A percentile compares a stretch with the other conserved stretches of the same genome.
Evolutionary conservation across 2,329 filamentous ascomycete species (phyloP).

Genomic region (Epichloe scottii): DNA sequence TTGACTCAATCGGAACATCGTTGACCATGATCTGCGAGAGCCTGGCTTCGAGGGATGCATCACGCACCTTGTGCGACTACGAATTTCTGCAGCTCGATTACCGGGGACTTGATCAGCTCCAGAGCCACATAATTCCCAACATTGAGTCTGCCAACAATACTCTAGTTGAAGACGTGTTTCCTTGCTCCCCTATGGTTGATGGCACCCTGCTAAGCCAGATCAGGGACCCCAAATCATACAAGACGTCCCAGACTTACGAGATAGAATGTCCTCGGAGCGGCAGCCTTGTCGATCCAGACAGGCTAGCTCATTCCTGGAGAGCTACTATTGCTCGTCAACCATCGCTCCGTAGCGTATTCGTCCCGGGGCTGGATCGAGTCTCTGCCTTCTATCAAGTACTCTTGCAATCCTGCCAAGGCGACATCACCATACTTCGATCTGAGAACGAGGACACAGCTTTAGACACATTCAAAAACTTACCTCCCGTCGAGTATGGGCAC

Average conservation of each 20-base stretch:
- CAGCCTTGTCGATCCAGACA: background rate
- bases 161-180: slow-evolving; percentile 18
- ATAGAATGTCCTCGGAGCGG: background rate
- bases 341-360: slow-evolving; percentile 6
- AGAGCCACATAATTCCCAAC: background rate
- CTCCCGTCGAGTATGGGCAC: background rate
- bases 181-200: slow-evolving; percentile 20
- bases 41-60: background rate
- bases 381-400: slow-evolving; percentile 5
- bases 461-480: background rate
- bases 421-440: background rate
- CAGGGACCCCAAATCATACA: slow-evolving; percentile 1
- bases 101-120: slow-evolving; percentile 7
- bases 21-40: background rate
- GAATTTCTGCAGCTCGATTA: slow-evolving; percentile 1
- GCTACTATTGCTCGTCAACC: slow-evolving; percentile 6
- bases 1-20: background rate
- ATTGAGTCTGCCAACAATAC: slow-evolving; percentile 5
- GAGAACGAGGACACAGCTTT: no score
- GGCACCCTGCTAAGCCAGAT: slow-evolving; percentile 19
- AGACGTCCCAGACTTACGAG: slow-evolving; percentile 1
- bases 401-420: background rate
- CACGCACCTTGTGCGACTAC: slow-evolving; percentile 1
- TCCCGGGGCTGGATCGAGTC: slow-evolving; percentile 2
- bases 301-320: slow-evolving; percentile 7